Conservation (phyloP, 2,329 filamentous ascomycete species). For the Cladorrhinum sp. region DNA sequence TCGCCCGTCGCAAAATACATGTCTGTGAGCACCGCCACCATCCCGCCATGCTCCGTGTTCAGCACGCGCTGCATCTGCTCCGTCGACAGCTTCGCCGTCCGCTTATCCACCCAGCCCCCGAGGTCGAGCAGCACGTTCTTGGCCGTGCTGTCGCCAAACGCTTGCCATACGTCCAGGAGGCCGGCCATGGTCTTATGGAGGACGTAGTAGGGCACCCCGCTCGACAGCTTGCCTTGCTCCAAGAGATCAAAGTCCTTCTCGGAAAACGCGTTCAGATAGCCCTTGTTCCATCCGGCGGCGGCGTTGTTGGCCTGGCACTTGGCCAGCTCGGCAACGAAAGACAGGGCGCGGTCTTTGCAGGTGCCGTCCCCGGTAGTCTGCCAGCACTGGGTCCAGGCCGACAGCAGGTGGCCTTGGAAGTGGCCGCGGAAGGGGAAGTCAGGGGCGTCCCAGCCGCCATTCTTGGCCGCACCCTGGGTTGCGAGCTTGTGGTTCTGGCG, state of each 20-base stretch:
- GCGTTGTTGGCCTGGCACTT: constrained; percentile 52
- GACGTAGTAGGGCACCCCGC: constrained; percentile 49
- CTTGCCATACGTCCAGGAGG: constrained; percentile 48
- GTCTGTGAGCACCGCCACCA: constrained; percentile 50
- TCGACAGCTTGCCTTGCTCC: no score
- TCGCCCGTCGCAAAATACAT: constrained; percentile 47
- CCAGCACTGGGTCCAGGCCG: constrained; percentile 40
- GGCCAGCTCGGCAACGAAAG: constrained; percentile 45
- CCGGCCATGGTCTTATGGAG: constrained; percentile 54
- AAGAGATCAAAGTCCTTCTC: constrained; percentile 49
- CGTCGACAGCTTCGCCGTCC: constrained; percentile 37
- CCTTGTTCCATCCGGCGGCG: constrained; percentile 41
- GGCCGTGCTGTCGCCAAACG: constrained; percentile 42
- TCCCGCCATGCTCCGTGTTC: constrained; percentile 50
- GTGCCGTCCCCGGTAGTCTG: constrained; percentile 35
- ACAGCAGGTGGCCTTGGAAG: constrained; percentile 50
- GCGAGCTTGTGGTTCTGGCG: constrained; percentile 45
- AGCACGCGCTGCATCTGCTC: constrained; percentile 49
- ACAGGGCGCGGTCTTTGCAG: constrained; percentile 44
- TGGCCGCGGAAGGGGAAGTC: constrained; percentile 53
- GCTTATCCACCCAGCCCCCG: constrained; percentile 50
- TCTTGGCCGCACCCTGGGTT: constrained; percentile 44
- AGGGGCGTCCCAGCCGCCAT: constrained; percentile 54
- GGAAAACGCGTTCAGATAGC: constrained; percentile 51
- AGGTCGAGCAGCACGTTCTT: constrained; percentile 43